Base-by-base conservation (phyloP, 306 rosid genomes). In the Citrullus colocynthis region DNA sequence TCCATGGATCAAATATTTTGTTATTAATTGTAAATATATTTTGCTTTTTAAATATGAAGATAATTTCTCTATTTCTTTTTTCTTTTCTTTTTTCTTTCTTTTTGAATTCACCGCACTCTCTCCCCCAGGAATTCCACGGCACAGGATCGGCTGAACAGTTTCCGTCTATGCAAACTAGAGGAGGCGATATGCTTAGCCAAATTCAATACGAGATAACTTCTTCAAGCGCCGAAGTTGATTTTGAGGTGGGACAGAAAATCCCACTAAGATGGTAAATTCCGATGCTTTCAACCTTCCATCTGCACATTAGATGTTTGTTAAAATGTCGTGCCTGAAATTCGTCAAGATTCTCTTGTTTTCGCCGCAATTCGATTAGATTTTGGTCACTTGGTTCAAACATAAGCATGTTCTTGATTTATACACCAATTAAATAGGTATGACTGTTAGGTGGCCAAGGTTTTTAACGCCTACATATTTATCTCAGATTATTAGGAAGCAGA, bases 371-470 rank as follows among this genome's bases (percentile, higher is more conserved):
- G 8, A 5, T 66, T 4, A 66, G 16, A 4, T 66, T 62, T 63
- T 63, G 70, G 70, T 16, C 52, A 41, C 74, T 41, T 66, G 32
- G 6, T 37, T 66, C 32, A 66, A 39, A 41, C 28, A 36, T 9
- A 36, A 9, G 30, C 15, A 8, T 65, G 13, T 64, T 64, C 13
- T 36, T 64, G 63, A 9, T 62, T 62, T 10, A 62, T 32, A 34
- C 30, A 34, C 63, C 39, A n/a, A 52, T n/a, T 75, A 36, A 39
- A 48, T n/a, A 21, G 34, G 62, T 62, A 85, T 85, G 88, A 21
- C 24, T 55, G 32, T 82, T 48, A 79, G 84, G 59, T 85, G 88
- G 88, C 86, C 88, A 36, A 86, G 85, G 84, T 18, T 83, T 74
- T 61, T 86, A 69, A 79, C 89, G 4, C 87, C 89, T 39, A 81